phyloP scores from a whole-genome alignment of 2,329 filamentous ascomycete genomes.

The Blastomyces parvus region DNA sequence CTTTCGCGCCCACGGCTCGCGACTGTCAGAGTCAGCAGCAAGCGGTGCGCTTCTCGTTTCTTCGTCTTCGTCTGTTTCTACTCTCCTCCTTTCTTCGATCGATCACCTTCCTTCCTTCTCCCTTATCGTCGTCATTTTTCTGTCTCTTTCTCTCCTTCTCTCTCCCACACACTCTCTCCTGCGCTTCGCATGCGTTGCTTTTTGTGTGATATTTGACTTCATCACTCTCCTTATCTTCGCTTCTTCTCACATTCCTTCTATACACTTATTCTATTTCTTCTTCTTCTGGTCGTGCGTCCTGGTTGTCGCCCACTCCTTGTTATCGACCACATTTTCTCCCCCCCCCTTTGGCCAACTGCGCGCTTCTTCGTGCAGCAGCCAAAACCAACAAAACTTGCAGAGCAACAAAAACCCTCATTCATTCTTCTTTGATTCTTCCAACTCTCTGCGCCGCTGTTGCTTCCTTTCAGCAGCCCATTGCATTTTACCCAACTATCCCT shows the following conservation, averaged over 20 bases:
- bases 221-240: constrained; percentile 21
- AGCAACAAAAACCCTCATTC: not conserved
- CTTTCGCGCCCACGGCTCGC: not conserved
- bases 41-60: not conserved
- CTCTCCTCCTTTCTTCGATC: not conserved
- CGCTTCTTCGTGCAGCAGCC: not conserved
- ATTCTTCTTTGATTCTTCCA: not conserved
- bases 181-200: constrained; percentile 15
- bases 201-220: constrained; percentile 22
- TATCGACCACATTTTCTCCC: not conserved
- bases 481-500: not conserved
- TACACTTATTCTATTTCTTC: constrained; percentile 12
- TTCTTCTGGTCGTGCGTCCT: constrained; percentile 24
- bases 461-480: not conserved
- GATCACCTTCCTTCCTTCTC: not conserved
- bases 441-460: not conserved
- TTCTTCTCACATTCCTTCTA: constrained; percentile 12
- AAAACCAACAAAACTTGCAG: constrained; percentile 2
- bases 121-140: constrained; percentile 5
- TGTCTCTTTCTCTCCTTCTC: constrained; percentile 7
- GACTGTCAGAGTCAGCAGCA: not conserved
- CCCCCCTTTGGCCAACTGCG: not conserved
- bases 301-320: constrained; percentile 28
- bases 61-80: not conserved
- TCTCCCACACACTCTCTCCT: constrained; percentile 17